phyloP scores from a whole-genome alignment of 257 asterid genomes.

The Salvia splendens region DNA sequence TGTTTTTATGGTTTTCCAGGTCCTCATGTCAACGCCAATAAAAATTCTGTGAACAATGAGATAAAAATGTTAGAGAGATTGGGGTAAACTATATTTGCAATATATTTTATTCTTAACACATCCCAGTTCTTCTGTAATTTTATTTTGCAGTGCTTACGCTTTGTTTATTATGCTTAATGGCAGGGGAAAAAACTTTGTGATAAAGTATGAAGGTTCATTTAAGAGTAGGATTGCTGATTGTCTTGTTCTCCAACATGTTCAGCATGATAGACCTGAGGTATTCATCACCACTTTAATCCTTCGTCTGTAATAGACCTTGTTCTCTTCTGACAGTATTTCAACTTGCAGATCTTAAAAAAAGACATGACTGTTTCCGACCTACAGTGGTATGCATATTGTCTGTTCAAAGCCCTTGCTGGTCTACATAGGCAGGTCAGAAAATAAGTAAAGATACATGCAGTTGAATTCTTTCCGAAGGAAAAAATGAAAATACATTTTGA shows the following conservation, averaged over 20 bases:
- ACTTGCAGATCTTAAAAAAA: constrained; percentile 63
- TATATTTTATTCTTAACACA: not conserved
- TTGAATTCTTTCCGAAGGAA: constrained; percentile 19
- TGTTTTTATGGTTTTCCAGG: constrained; percentile 48
- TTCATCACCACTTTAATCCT: constrained; percentile 28
- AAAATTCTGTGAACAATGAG: constrained; percentile 73
- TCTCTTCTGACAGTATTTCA: constrained; percentile 28
- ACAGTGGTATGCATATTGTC: constrained; percentile 85
- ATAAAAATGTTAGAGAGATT: constrained; percentile 87
- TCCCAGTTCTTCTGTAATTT: constrained; percentile 23
- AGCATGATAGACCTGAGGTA: constrained; percentile 98
- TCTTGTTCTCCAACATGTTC: constrained; percentile 81
- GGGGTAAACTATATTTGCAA: constrained; percentile 55
- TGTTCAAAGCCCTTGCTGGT: constrained; percentile 90
- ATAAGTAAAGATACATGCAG: constrained; percentile 30
- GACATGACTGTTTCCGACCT: constrained; percentile 69
- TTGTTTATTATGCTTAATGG: constrained; percentile 31
- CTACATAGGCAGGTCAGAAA: constrained; percentile 78
- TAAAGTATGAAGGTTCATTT: constrained; percentile 77
- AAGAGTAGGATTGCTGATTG: constrained; percentile 65
- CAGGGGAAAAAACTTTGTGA: constrained; percentile 87
- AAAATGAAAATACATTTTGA: constrained; percentile 4
- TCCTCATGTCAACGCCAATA: constrained; percentile 85
- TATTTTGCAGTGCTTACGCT: constrained; percentile 21
- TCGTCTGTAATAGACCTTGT: constrained; percentile 10